phyloP scores from a whole-genome alignment of 208 protist species.

The Crithidia thermophila region DNA sequence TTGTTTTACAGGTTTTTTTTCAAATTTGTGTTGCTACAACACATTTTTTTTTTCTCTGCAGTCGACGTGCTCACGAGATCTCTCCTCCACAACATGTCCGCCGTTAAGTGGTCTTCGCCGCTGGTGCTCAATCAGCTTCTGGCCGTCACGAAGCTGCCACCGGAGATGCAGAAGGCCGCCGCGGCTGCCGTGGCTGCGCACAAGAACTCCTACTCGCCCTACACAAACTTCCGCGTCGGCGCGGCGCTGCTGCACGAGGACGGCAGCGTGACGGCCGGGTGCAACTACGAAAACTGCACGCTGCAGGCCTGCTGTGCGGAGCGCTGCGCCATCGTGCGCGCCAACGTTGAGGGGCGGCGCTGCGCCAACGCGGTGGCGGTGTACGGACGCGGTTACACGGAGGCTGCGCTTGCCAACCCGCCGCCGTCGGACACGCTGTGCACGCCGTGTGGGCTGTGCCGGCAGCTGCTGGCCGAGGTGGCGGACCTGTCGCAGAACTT shows the following conservation, averaged over 20 bases:
- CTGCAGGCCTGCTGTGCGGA: constrained; percentile 83
- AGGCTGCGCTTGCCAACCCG: constrained; percentile 15
- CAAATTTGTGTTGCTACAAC: too few relatives aligned
- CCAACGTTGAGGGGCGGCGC: constrained; percentile 70
- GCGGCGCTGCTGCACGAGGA: constrained; percentile 79
- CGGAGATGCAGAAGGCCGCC: constrained; percentile 42
- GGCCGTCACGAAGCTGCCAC: constrained; percentile 39
- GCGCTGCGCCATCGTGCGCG: constrained; percentile 82
- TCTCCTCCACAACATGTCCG: constrained; percentile 1
- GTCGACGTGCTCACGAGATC: too few relatives aligned
- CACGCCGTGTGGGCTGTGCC: constrained; percentile 85
- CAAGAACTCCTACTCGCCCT: constrained; percentile 63
- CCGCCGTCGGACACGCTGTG: constrained; percentile 41
- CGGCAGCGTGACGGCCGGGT: constrained; percentile 60
- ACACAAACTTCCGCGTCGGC: constrained; percentile 83
- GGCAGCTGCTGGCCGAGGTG: constrained; percentile 82
- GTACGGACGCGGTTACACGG: constrained; percentile 48
- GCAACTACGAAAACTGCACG: constrained; percentile 90
- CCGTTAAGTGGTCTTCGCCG: constrained; percentile 27
- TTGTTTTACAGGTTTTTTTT: too few relatives aligned
- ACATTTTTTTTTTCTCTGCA: too few relatives aligned
- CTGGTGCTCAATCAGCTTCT: constrained; percentile 40
- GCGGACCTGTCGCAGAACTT: constrained; percentile 76
- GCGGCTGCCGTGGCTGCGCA: constrained; percentile 61
- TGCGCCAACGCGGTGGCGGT: constrained; percentile 76